Evolutionary conservation across 2,329 filamentous ascomycete species (phyloP).

Genomic region (Dothiorella sarmentorum): DNA sequence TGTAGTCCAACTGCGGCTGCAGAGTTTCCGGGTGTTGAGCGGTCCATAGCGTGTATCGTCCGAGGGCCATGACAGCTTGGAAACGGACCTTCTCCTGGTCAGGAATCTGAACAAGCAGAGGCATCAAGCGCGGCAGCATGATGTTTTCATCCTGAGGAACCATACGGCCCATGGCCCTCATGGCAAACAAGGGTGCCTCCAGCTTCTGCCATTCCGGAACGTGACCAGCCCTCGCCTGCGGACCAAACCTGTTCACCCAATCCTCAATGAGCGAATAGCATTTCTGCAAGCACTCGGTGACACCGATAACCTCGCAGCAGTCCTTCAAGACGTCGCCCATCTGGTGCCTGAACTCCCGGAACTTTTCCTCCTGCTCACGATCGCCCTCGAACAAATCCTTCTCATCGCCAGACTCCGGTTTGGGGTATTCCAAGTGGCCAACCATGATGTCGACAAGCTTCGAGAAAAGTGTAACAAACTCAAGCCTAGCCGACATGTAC

Average conservation of each 20-base stretch:
- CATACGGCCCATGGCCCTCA: slow-evolving; percentile 96
- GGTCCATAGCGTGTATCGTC: slow-evolving; percentile 97
- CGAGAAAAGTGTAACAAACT: slow-evolving; percentile 77
- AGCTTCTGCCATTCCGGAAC: slow-evolving; percentile 96
- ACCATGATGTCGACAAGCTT: slow-evolving; percentile 91
- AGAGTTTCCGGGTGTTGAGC: slow-evolving; percentile 88
- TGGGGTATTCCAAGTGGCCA: slow-evolving; percentile 82
- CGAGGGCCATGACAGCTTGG: slow-evolving; percentile 95
- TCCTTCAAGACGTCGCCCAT: slow-evolving; percentile 99
- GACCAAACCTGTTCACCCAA: slow-evolving; percentile 82
- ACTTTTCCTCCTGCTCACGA: slow-evolving; percentile 92
- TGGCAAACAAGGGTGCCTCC: slow-evolving; percentile 89
- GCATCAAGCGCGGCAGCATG: slow-evolving; percentile 87
- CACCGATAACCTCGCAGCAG: slow-evolving; percentile 91
- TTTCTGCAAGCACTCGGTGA: slow-evolving; percentile 85
- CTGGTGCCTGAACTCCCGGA: slow-evolving; percentile 90
- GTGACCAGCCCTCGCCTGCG: slow-evolving; percentile 66
- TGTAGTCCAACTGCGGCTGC: slow-evolving; percentile 90
- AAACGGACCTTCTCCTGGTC: slow-evolving; percentile 98
- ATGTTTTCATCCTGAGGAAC: slow-evolving; percentile 83
- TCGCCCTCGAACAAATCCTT: slow-evolving; percentile 92
- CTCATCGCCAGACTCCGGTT: slow-evolving; percentile 68
- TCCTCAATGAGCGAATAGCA: slow-evolving; percentile 79
- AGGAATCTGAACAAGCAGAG: slow-evolving; percentile 88
- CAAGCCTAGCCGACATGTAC: slow-evolving; percentile 76